phyloP scores from a whole-genome alignment of 306 rosid species.

The Acacia acuminata region DNA sequence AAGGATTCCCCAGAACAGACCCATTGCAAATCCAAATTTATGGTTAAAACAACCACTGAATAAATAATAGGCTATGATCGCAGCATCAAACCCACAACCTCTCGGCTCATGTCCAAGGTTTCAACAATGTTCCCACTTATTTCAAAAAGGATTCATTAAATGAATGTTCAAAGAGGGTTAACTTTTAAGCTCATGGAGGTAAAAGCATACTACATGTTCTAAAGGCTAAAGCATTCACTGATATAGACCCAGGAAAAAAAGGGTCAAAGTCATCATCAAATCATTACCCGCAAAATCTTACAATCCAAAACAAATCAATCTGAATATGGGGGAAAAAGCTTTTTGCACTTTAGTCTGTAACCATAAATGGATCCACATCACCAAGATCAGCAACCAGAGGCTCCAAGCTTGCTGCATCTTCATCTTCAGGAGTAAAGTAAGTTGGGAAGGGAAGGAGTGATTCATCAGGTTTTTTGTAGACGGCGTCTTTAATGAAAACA shows the following conservation, averaged over 20 bases:
- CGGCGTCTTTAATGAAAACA: constrained; percentile 81
- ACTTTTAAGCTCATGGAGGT: background rate
- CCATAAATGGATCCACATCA: constrained; percentile 89
- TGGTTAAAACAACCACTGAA: background rate
- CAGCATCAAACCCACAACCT: background rate
- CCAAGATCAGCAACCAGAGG: constrained; percentile 88
- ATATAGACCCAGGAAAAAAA: background rate
- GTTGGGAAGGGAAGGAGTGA: constrained; percentile 90
- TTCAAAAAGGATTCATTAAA: background rate
- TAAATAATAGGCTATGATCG: background rate
- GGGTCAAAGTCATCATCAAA: background rate
- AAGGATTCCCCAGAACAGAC: background rate
- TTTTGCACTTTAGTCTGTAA: constrained; percentile 53
- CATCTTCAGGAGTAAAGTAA: constrained; percentile 64
- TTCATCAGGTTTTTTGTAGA: constrained; percentile 68
- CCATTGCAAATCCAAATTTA: background rate
- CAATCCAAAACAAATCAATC: constrained; percentile 9
- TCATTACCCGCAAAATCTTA: background rate
- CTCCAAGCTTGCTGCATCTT: constrained; percentile 52
- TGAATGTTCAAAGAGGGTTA: background rate
- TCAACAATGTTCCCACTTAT: background rate
- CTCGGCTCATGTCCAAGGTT: background rate
- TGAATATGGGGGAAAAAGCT: constrained; percentile 1
- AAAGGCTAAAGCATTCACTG: background rate
- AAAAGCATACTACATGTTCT: background rate